Evolutionary conservation across 345 rosid genomes (phyloP).

Genomic region (Excoecaria cochinchinensis): DNA sequence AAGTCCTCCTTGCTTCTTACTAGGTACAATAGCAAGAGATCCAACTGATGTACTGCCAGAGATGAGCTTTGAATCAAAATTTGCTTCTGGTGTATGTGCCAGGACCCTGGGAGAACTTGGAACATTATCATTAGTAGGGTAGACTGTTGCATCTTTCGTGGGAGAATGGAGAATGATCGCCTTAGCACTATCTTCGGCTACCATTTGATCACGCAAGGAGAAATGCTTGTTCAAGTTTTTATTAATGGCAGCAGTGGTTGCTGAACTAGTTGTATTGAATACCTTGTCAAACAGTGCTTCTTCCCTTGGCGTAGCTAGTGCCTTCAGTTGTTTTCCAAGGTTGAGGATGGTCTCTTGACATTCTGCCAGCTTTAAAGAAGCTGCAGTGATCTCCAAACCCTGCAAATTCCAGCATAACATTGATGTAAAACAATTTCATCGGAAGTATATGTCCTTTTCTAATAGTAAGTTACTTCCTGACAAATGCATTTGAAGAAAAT

Average conservation of each 20-base stretch:
- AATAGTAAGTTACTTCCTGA: not conserved
- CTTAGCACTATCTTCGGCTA: conserved; percentile 53
- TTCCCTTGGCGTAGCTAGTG: conserved; percentile 54
- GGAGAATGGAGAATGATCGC: conserved; percentile 38
- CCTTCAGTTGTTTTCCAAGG: conserved; percentile 77
- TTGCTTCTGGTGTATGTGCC: conserved; percentile 31
- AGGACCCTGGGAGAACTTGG: conserved; percentile 16
- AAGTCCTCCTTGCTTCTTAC: conserved; percentile 55
- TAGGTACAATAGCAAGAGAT: conserved; percentile 42
- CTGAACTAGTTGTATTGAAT: conserved; percentile 25
- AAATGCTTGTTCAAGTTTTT: conserved; percentile 39
- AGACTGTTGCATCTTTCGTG: conserved; percentile 21
- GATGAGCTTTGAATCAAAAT: conserved; percentile 30
- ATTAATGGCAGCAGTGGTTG: conserved; percentile 25
- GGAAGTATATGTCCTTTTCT: not conserved
- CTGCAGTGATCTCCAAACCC: conserved; percentile 71
- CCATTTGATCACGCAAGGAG: conserved; percentile 64
- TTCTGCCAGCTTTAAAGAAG: conserved; percentile 77
- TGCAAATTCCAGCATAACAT: conserved; percentile 30
- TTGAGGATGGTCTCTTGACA: conserved; percentile 82
- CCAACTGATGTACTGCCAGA: conserved; percentile 21
- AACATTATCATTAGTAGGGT: conserved; percentile 23
- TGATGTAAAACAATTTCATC: not conserved
- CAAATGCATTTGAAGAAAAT: not conserved
- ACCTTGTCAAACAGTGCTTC: conserved; percentile 43